Conservation (phyloP, 1,139 yeast genomes). For the Pichia sp. region DNA sequence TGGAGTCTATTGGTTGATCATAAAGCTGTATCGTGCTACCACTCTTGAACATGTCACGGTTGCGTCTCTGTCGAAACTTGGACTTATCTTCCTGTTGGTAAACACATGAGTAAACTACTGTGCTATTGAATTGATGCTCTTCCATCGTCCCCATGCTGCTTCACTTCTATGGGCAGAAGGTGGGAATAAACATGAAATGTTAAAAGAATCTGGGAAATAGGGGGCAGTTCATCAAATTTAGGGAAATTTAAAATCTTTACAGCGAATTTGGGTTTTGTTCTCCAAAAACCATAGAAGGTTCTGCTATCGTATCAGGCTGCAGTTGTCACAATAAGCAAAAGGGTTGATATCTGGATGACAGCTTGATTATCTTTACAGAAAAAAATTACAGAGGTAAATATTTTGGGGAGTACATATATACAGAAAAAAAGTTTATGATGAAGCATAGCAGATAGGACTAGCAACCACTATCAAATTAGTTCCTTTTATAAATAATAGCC, state of each 20-base stretch:
- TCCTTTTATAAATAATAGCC: conserved; percentile 51
- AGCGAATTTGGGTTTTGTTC: not conserved
- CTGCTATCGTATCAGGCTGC: not conserved
- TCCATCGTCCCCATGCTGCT: not conserved
- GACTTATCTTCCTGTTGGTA: conserved; percentile 5
- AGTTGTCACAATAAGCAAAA: not conserved
- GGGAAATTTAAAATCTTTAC: not conserved
- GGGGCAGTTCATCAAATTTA: not conserved
- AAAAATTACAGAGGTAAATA: not conserved
- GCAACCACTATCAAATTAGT: not conserved
- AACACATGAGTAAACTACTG: conserved; percentile 7
- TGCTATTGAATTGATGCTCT: not conserved
- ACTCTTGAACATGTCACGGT: conserved; percentile 1
- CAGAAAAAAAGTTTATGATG: not conserved
- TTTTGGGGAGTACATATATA: not conserved
- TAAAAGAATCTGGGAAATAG: not conserved
- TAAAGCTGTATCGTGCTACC: not conserved
- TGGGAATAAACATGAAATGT: not conserved
- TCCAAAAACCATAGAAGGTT: not conserved
- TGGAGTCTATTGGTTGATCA: conserved; percentile 4
- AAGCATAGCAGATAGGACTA: not conserved
- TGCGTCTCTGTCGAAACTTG: not conserved
- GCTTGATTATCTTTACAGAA: not conserved
- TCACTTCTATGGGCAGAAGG: not conserved
- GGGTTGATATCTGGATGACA: not conserved